Percentiles rank a stretch among this genome's conserved stretches.
Conservation (phyloP, 2,329 filamentous ascomycete genomes). For the Colletotrichum liaoningense region DNA sequence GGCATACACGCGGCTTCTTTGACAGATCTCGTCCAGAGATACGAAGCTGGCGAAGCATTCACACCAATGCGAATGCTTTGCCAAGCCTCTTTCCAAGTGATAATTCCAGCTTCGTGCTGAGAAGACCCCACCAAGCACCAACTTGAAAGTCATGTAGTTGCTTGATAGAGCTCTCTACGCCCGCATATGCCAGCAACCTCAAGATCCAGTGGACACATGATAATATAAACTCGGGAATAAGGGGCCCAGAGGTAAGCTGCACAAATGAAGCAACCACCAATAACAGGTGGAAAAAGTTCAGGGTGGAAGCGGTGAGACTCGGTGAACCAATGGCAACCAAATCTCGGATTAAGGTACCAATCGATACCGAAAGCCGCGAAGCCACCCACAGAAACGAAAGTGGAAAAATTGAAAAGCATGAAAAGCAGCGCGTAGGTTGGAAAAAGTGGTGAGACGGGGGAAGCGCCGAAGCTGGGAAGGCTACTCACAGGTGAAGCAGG, state of each 20-base stretch:
- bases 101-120: too few relatives aligned
- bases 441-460: not conserved
- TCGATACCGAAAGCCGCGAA: slow-evolving; percentile 15
- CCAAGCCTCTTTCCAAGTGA: not conserved
- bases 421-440: not conserved
- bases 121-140: not conserved
- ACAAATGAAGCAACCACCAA: slow-evolving; percentile 23
- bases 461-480: slow-evolving; percentile 26
- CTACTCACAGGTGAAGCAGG: slow-evolving; percentile 64
- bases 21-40: slow-evolving; percentile 3
- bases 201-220: not conserved
- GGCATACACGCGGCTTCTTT: slow-evolving; percentile 16
- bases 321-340: slow-evolving; percentile 22
- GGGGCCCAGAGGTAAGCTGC: slow-evolving; percentile 3
- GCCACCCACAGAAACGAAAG: slow-evolving; percentile 25
- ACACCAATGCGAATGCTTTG: not conserved
- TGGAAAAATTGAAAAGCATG: not conserved
- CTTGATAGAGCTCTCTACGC: not conserved
- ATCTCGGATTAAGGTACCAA: not conserved
- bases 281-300: not conserved
- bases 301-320: slow-evolving; percentile 11
- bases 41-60: not conserved
- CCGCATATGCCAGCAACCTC: not conserved
- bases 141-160: not conserved
- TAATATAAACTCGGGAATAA: not conserved